Conservation (phyloP, 1,284 basidiomycete genomes). For the Sphagnurus paluster region DNA sequence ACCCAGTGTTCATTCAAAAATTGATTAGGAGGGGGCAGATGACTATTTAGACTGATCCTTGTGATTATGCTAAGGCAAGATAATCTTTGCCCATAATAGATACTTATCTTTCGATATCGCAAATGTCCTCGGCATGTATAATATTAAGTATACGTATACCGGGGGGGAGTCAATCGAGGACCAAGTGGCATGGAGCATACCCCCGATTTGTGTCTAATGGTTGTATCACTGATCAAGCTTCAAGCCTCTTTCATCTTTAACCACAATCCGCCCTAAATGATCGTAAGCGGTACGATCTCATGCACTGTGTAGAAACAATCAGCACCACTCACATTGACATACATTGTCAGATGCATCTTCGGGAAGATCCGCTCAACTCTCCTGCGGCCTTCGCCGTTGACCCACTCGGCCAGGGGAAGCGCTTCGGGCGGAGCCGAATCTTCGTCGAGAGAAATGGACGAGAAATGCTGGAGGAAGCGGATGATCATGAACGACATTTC, state of each 20-base stretch:
- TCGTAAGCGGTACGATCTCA: neutral
- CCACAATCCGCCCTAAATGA: slow-evolving; percentile 5
- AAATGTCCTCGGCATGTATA: too few relatives aligned
- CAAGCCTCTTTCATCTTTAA: neutral
- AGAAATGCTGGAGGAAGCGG: slow-evolving; percentile 46
- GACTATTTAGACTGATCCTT: too few relatives aligned
- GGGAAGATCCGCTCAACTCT: slow-evolving; percentile 34
- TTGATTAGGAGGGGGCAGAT: too few relatives aligned
- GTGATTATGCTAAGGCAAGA: too few relatives aligned
- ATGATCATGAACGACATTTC: slow-evolving; percentile 42
- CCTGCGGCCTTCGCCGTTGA: slow-evolving; percentile 30
- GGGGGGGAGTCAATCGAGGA: too few relatives aligned
- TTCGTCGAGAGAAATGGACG: slow-evolving; percentile 41
- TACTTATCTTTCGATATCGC: too few relatives aligned
- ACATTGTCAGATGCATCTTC: slow-evolving; percentile 44
- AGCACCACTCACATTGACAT: slow-evolving; percentile 30
- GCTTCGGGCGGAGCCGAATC: slow-evolving; percentile 37
- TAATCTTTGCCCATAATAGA: too few relatives aligned
- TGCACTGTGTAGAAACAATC: neutral
- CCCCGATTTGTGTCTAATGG: too few relatives aligned
- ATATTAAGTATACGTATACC: too few relatives aligned
- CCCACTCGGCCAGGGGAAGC: too few relatives aligned
- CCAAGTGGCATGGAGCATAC: too few relatives aligned
- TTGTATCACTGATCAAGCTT: neutral
- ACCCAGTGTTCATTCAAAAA: too few relatives aligned